A percentile compares a stretch with the other conserved stretches of the same genome.
These are phyloP conservation scores for Aspergillus caelatus DNA, from an alignment of 2,329 filamentous ascomycete species.

Conservation along the genomic window DNA sequence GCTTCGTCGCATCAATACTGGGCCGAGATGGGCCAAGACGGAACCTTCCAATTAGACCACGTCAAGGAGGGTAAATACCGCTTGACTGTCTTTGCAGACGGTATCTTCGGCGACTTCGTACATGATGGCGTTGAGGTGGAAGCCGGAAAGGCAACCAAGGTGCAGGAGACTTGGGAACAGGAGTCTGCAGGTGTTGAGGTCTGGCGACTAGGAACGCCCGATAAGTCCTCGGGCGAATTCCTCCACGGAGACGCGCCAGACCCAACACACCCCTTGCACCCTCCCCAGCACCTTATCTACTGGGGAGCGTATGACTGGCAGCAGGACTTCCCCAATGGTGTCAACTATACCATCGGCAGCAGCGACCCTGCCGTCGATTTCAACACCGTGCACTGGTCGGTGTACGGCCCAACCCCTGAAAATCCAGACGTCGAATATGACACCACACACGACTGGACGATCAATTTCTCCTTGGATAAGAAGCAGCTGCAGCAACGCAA, in stretches of 20 bases:
- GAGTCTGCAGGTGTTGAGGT: conserved; percentile 62
- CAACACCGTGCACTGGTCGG: conserved; percentile 69
- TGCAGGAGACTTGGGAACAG: conserved; percentile 52
- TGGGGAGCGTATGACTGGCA: conserved; percentile 64
- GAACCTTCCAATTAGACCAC: conserved; percentile 55
- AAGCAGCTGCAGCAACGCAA: conserved; percentile 46
- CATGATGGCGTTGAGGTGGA: conserved; percentile 55
- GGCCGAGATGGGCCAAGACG: conserved; percentile 53
- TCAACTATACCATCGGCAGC: conserved; percentile 60
- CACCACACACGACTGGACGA: conserved; percentile 61
- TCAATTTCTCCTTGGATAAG: conserved; percentile 54
- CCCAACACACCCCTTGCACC: conserved; percentile 52
- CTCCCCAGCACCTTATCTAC: conserved; percentile 64
- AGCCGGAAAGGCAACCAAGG: conserved; percentile 44
- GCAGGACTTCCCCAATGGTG: conserved; percentile 61
- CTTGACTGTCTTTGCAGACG: conserved; percentile 64
- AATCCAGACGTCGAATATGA: conserved; percentile 46
- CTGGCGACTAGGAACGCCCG: conserved; percentile 65
- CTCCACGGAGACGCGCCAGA: conserved; percentile 59
- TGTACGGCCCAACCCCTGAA: conserved; percentile 53
- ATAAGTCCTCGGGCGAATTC: conserved; percentile 64
- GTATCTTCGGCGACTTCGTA: conserved; percentile 62
- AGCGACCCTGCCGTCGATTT: conserved; percentile 54
- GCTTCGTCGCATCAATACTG: conserved; percentile 65
- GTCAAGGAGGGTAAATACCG: conserved; percentile 63